These are phyloP conservation scores for Bacterosira constricta DNA, from an alignment of 108 stramenopile species.

Conservation along the genomic window DNA sequence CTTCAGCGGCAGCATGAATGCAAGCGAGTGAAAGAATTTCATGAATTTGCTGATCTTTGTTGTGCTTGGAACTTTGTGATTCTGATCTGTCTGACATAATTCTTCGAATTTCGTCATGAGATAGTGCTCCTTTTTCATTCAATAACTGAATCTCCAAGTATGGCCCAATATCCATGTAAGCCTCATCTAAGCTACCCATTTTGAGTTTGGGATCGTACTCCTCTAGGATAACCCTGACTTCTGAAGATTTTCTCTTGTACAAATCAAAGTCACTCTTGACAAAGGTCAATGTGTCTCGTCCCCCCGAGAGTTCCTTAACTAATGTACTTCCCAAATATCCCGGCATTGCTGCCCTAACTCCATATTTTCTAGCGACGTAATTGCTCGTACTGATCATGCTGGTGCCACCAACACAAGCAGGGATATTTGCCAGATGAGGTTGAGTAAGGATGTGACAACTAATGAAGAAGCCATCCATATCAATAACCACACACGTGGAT, in stretches of 20 bases:
- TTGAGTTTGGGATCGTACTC: conserved; percentile 89
- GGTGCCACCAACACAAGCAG: conserved; percentile 86
- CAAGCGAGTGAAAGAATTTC: conserved; percentile 16
- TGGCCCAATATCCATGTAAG: conserved; percentile 90
- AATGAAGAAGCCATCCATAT: conserved; percentile 96
- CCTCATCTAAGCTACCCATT: conserved; percentile 92
- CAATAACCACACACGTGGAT: conserved; percentile 87
- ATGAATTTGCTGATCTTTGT: background rate
- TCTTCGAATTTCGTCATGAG: conserved; percentile 49
- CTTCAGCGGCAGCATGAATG: conserved; percentile 37
- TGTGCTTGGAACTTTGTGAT: background rate
- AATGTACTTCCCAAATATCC: conserved; percentile 93
- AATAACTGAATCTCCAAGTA: conserved; percentile 55
- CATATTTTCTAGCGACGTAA: conserved; percentile 91
- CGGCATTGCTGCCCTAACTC: conserved; percentile 98
- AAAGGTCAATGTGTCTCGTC: conserved; percentile 64
- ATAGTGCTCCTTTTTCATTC: conserved; percentile 16
- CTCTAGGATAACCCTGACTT: conserved; percentile 67
- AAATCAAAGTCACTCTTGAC: conserved; percentile 80
- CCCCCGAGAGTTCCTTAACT: conserved; percentile 73
- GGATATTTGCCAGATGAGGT: conserved; percentile 86
- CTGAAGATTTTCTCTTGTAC: conserved; percentile 75
- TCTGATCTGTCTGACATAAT: conserved; percentile 6
- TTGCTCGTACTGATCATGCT: conserved; percentile 93
- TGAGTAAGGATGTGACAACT: conserved; percentile 80